phyloP scores from a whole-genome alignment of 352 stramenopile species.

The Pythium pyrilobum region DNA sequence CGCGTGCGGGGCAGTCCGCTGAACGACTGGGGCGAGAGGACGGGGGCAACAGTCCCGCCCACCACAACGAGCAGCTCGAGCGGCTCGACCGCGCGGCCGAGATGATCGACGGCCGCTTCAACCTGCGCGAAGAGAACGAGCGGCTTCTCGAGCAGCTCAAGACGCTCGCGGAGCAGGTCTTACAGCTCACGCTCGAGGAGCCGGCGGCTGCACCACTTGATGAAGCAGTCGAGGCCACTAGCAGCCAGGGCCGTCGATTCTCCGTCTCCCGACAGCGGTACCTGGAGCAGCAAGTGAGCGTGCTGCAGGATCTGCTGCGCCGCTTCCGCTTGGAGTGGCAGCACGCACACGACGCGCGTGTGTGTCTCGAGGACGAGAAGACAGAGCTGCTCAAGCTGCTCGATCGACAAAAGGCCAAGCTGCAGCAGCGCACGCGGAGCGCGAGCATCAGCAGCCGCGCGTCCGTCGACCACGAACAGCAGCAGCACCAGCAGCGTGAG shows the following conservation, averaged over 20 bases:
- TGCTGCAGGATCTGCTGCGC: conserved; percentile 45
- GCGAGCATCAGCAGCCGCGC: not conserved
- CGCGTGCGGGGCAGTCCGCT: too few relatives aligned
- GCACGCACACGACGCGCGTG: conserved; percentile 29
- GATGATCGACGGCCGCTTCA: conserved; percentile 27
- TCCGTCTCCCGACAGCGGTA: conserved; percentile 23
- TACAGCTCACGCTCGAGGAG: conserved; percentile 16
- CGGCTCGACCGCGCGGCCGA: conserved; percentile 11
- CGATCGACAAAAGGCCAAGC: conserved; percentile 11
- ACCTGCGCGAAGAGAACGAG: conserved; percentile 49
- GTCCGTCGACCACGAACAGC: not conserved
- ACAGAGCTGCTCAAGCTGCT: conserved; percentile 32
- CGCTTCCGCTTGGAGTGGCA: conserved; percentile 51
- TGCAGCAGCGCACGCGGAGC: conserved; percentile 20
- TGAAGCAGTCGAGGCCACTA: too few relatives aligned
- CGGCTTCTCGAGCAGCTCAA: conserved; percentile 34
- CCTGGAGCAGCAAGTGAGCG: conserved; percentile 41
- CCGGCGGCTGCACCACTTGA: not conserved
- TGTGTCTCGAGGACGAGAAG: conserved; percentile 35
- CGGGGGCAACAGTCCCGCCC: not conserved
- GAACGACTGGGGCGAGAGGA: not conserved
- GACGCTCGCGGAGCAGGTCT: conserved; percentile 32
- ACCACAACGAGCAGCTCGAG: conserved; percentile 14
- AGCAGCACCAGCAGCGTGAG: not conserved
- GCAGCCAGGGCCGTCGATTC: not conserved